Conservation (phyloP, 768 basidiomycete genomes). For the Russula lepida region DNA sequence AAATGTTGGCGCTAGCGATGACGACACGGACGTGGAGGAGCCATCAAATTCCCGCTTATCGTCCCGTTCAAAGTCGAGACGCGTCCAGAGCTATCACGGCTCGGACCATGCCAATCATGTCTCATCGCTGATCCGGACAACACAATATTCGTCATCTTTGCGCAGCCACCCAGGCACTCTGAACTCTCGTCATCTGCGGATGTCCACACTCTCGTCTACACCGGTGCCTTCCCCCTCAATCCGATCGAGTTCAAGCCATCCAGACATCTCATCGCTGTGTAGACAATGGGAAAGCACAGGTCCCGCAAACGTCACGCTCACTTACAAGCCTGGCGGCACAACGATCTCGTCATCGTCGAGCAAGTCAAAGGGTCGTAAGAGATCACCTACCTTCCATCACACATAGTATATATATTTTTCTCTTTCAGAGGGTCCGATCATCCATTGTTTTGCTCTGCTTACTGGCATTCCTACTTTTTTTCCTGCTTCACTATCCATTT, state of each 20-base stretch:
- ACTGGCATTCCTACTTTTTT: background rate
- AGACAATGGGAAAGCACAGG: constrained; percentile 49
- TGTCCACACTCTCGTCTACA: constrained; percentile 26
- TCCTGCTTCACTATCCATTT: background rate
- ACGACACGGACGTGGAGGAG: background rate
- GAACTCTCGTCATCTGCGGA: constrained; percentile 29
- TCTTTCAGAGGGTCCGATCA: background rate
- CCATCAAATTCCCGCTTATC: background rate
- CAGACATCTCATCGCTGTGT: constrained; percentile 51
- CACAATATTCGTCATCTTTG: background rate
- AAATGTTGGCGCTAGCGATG: background rate
- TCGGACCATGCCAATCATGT: background rate
- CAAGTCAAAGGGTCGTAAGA: constrained; percentile 14
- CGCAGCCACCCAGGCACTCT: constrained; percentile 6
- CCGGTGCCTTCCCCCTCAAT: constrained; percentile 42
- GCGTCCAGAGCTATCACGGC: constrained; percentile 6
- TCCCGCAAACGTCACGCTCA: constrained; percentile 50
- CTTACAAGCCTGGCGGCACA: constrained; percentile 32
- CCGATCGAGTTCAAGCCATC: constrained; percentile 41
- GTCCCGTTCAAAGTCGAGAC: background rate
- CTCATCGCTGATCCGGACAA: background rate
- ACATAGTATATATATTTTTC: background rate
- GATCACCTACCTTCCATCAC: constrained; percentile 11
- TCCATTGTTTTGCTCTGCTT: background rate
- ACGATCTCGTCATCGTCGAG: constrained; percentile 11